phyloP scores from a whole-genome alignment of 345 rosid species.

The Moricandia arvensis region DNA sequence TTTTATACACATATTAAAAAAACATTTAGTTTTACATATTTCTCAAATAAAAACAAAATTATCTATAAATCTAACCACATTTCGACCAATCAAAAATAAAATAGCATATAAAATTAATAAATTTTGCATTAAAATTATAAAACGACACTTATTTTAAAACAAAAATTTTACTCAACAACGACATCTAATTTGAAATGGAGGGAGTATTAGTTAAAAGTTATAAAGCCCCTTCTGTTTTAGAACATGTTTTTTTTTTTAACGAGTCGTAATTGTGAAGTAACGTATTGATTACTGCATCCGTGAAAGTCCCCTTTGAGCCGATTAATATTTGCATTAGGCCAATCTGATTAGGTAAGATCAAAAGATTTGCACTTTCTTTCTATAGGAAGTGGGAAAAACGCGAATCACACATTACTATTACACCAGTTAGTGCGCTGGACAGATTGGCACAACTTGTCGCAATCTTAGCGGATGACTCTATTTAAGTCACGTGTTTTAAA shows the following conservation, averaged over 20 bases:
- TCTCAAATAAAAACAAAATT: too few species aligned
- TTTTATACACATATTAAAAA: too few species aligned
- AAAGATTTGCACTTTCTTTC: not conserved
- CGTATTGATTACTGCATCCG: not conserved
- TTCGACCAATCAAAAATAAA: too few species aligned
- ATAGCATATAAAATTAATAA: too few species aligned
- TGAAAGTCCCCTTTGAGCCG: conserved; percentile 1
- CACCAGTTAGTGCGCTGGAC: not conserved
- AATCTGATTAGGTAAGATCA: conserved; percentile 19
- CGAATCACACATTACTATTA: conserved; percentile 19
- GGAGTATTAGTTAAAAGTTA: too few species aligned
- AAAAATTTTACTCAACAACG: too few species aligned
- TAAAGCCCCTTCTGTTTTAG: not conserved
- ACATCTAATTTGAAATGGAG: too few species aligned
- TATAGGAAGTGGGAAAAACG: conserved; percentile 25
- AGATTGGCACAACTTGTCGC: conserved; percentile 24
- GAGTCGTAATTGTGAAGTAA: conserved; percentile 11
- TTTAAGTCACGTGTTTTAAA: conserved; percentile 29
- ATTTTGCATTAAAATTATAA: too few species aligned
- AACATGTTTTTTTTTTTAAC: conserved; percentile 27
- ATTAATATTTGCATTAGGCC: not conserved
- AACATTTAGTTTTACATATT: too few species aligned
- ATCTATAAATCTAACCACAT: too few species aligned
- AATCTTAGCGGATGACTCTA: not conserved
- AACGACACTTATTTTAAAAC: too few species aligned